These are phyloP conservation scores for Kwoniella bestiolae DNA, from an alignment of 768 basidiomycete genomes.

Conservation along the genomic window DNA sequence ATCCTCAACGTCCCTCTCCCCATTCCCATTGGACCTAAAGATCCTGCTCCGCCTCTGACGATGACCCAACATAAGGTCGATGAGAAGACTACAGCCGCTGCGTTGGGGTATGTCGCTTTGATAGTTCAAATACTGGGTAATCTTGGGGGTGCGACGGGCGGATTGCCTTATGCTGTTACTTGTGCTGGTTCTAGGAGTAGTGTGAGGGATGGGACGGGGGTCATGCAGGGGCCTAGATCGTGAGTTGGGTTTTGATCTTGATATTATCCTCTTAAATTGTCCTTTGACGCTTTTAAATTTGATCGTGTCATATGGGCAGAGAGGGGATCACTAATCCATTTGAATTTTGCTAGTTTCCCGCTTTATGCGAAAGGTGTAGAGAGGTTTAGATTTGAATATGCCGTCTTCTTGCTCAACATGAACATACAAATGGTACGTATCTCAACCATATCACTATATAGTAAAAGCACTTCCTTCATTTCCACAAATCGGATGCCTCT, in stretches of 20 bases:
- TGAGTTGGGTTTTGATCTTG: too few relatives aligned
- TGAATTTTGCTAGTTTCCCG: too few relatives aligned
- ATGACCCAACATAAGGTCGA: conserved; percentile 62
- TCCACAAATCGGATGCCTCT: too few relatives aligned
- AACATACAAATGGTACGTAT: conserved; percentile 84
- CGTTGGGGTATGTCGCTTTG: conserved; percentile 87
- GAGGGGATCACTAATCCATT: too few relatives aligned
- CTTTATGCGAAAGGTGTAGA: conserved; percentile 93
- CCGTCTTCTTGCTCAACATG: conserved; percentile 94
- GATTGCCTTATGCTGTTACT: conserved; percentile 84
- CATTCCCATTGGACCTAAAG: conserved; percentile 72
- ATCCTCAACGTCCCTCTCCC: conserved; percentile 88
- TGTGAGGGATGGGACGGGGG: conserved; percentile 88
- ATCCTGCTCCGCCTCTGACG: conserved; percentile 81
- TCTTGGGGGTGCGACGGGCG: conserved; percentile 64
- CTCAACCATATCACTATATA: neutral
- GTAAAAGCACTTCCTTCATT: too few relatives aligned
- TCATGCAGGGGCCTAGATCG: conserved; percentile 94
- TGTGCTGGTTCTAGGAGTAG: conserved; percentile 87
- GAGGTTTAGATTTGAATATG: conserved; percentile 96
- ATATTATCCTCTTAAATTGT: too few relatives aligned
- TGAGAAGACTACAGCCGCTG: conserved; percentile 84
- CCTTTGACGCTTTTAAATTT: too few relatives aligned
- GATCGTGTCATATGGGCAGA: too few relatives aligned
- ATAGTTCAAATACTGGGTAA: conserved; percentile 78